Conservation (phyloP, 1,284 basidiomycete genomes). For the Malassezia sp. region DNA sequence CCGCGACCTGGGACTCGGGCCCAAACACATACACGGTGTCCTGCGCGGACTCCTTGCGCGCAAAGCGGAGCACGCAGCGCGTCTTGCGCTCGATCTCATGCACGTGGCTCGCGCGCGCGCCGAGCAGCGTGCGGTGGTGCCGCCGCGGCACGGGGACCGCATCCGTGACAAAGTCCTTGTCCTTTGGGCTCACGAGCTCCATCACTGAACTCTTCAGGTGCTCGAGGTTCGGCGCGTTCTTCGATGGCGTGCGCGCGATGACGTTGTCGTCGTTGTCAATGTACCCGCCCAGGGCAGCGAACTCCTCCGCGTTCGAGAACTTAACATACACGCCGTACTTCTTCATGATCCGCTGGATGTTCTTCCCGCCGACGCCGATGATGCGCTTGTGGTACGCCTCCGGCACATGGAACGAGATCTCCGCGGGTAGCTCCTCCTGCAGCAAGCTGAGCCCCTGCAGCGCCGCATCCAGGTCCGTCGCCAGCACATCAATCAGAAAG, state of each 20-base stretch:
- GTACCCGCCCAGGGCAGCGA: constrained; percentile 84
- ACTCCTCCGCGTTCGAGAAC: constrained; percentile 96
- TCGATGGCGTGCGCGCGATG: constrained; percentile 87
- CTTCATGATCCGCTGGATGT: constrained; percentile 99
- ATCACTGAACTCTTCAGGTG: constrained; percentile 91
- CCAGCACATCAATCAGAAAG: constrained; percentile 75
- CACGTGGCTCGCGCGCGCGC: constrained; percentile 93
- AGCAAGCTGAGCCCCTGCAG: constrained; percentile 77
- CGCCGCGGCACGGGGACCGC: constrained; percentile 81
- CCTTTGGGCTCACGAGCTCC: constrained; percentile 95
- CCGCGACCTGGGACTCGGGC: constrained; percentile 90
- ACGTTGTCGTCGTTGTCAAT: constrained; percentile 98
- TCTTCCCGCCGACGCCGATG: constrained; percentile 94
- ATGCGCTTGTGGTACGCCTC: constrained; percentile 98
- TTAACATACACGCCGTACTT: constrained; percentile 99
- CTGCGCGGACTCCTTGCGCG: constrained; percentile 84
- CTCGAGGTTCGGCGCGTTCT: constrained; percentile 90
- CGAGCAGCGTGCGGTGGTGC: constrained; percentile 85
- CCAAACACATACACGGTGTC: constrained; percentile 87
- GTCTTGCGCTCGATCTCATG: constrained; percentile 94
- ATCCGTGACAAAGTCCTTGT: constrained; percentile 92
- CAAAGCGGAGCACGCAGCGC: constrained; percentile 84
- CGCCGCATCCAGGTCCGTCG: constrained; percentile 54
- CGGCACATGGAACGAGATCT: constrained; percentile 96
- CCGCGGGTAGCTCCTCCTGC: constrained; percentile 94